Base-by-base conservation (phyloP, 2,329 filamentous ascomycete genomes). In the Cercospora brassicicola region DNA sequence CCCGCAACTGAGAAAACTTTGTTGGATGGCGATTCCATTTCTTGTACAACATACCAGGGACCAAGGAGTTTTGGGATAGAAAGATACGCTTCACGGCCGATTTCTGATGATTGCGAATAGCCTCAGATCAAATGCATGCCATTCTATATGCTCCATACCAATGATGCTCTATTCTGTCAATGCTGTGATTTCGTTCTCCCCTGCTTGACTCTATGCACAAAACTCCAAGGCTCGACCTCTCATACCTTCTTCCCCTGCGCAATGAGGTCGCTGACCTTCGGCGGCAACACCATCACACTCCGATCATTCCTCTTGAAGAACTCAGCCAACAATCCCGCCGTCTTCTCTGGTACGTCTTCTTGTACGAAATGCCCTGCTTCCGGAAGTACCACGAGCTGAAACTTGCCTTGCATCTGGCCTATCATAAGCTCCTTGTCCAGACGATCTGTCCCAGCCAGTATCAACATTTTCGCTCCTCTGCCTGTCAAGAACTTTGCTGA, bases 331-430 rank as follows among this genome's bases (percentile, higher is more conserved):
- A 93, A 86, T 73, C 91, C 85, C 0, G 95, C 95, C 53, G 91
- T 96, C 83, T 94, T 96, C 76, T 93, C 91, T 0, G 95, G 94
- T 60, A 94, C 86, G 78, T 99, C 95, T 79, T 99, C 95, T 72
- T 99, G 95, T 65, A 99, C 89, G 76, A 99, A 99, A 79, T 99
- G 95, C 0, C 95, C 95, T 1, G 95, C 93, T 78, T 97, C 92
- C 0, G 95, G 94, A 74, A 98, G 91, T 6, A 99, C 94, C 74
- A 97, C 92, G 56, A 99, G 83, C 66, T 96, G 93, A 77, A 98
- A 99, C 84, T 98, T 98, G 4, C 94, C 94, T 84, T 97, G 94
- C 94, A 97, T 97, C 81, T 97, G 94, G 15, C 94, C 94, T 78
- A 97, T 97, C 79, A 92, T 97, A 76, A 97, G 81, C 76, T 96